Conservation (phyloP, 2,329 filamentous ascomycete genomes). For the Didymella keratinophila region DNA sequence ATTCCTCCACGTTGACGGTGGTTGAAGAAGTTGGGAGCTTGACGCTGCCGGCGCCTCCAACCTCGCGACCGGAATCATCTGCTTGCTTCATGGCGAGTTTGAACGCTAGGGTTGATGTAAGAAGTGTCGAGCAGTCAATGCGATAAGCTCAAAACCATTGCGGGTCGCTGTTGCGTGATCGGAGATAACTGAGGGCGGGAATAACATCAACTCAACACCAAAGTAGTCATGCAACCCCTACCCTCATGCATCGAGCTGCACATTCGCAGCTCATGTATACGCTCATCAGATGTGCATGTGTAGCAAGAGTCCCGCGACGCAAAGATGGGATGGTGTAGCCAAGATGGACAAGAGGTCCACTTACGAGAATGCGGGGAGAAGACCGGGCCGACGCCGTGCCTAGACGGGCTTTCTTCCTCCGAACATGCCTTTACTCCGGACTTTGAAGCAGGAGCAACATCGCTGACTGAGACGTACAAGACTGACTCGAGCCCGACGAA, state of each 20-base stretch:
- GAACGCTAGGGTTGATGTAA: not conserved
- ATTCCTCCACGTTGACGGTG: conserved; percentile 29
- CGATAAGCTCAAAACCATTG: not conserved
- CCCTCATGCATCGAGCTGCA: not conserved
- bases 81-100: conserved; percentile 21
- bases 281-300: not conserved
- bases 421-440: conserved; percentile 2
- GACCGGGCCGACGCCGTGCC: conserved; percentile 9
- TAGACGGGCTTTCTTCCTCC: conserved; percentile 17
- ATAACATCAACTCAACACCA: conserved; percentile 1
- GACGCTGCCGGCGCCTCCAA: conserved; percentile 21
- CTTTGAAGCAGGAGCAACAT: not conserved
- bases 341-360: not conserved
- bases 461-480: not conserved
- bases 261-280: not conserved
- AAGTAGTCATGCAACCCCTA: not conserved
- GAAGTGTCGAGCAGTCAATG: not conserved
- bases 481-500: not conserved
- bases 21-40: conserved; percentile 21
- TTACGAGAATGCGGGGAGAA: conserved; percentile 13
- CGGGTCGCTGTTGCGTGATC: conserved; percentile 12
- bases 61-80: not conserved
- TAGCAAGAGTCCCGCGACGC: not conserved
- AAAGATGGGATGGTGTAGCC: not conserved
- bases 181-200: conserved; percentile 4